phyloP scores from a whole-genome alignment of 352 stramenopile species.

The Elongisporangium anandrum region DNA sequence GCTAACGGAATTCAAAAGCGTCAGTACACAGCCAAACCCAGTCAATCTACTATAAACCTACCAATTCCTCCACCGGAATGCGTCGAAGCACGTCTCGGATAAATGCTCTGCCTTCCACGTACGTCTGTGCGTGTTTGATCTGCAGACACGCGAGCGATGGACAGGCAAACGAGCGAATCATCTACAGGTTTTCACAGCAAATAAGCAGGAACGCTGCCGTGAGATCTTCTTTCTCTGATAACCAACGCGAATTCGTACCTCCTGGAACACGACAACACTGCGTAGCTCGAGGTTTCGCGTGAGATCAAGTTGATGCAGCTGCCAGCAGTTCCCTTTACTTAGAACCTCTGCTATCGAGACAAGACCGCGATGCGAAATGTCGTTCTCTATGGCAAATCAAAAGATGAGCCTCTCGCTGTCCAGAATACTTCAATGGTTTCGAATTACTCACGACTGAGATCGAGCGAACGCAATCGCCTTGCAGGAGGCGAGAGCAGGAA shows the following conservation, averaged over 20 bases:
- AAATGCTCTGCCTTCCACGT: slow-evolving; percentile 29
- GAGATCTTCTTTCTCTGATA: neutral
- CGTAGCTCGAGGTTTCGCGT: slow-evolving; percentile 33
- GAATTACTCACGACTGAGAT: slow-evolving; percentile 43
- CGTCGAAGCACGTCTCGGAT: slow-evolving; percentile 26
- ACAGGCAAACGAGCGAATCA: slow-evolving; percentile 37
- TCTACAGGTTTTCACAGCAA: too few relatives aligned
- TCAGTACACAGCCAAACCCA: neutral
- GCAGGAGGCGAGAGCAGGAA: slow-evolving; percentile 34
- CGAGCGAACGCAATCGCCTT: slow-evolving; percentile 23
- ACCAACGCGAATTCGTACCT: slow-evolving; percentile 12
- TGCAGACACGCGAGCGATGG: slow-evolving; percentile 52
- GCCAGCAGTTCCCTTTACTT: slow-evolving; percentile 21
- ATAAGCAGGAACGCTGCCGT: too few relatives aligned
- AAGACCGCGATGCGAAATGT: slow-evolving; percentile 34
- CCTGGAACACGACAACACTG: slow-evolving; percentile 42
- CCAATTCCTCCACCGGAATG: slow-evolving; percentile 56
- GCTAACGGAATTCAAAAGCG: neutral
- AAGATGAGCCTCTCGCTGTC: slow-evolving; percentile 1
- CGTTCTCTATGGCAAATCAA: slow-evolving; percentile 32
- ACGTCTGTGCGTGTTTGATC: slow-evolving; percentile 41
- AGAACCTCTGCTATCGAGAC: slow-evolving; percentile 36
- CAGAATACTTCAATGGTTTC: too few relatives aligned
- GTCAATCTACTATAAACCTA: slow-evolving; percentile 12
- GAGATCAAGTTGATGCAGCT: slow-evolving; percentile 53